Evolutionary conservation across 192 early-diverging fungal species (phyloP).

Genomic region (Coemansia sp.): DNA sequence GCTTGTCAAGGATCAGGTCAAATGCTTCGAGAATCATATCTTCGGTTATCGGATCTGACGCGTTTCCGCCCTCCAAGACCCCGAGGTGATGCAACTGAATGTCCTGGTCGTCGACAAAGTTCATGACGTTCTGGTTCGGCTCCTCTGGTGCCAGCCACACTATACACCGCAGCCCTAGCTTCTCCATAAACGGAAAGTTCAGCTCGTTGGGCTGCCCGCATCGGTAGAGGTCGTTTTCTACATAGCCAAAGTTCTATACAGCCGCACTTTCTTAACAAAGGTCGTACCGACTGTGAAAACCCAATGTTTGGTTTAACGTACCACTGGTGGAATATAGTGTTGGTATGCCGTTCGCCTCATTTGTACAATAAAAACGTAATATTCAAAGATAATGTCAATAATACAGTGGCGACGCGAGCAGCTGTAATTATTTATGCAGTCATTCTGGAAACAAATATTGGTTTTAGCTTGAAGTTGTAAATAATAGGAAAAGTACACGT

Average conservation of each 20-base stretch:
- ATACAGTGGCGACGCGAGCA: too few relatives aligned
- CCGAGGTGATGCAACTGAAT: conserved; percentile 91
- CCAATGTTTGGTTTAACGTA: background rate
- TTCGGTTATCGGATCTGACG: conserved; percentile 98
- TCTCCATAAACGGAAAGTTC: conserved; percentile 98
- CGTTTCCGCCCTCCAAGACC: conserved; percentile 76
- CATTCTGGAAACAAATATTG: too few relatives aligned
- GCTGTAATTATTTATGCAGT: too few relatives aligned
- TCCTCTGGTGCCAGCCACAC: conserved; percentile 97
- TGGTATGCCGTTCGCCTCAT: conserved; percentile 52
- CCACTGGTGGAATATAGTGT: conserved; percentile 54
- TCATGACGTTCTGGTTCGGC: conserved; percentile 89
- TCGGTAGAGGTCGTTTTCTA: conserved; percentile 95
- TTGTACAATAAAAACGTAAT: too few relatives aligned
- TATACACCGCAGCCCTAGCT: conserved; percentile 89
- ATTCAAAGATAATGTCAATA: too few relatives aligned
- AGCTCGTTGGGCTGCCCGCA: conserved; percentile 98
- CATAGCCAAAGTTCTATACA: conserved; percentile 88
- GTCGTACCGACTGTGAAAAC: background rate
- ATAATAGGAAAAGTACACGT: too few relatives aligned
- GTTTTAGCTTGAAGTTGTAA: too few relatives aligned
- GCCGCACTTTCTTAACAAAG: background rate
- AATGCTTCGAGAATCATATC: conserved; percentile 92
- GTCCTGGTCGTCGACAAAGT: conserved; percentile 99
- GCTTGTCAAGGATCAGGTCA: conserved; percentile 80